Percentiles rank a stretch among this genome's conserved stretches.
Evolutionary conservation across 2,329 filamentous ascomycete genomes (phyloP).

Genomic region (Chaetomium globosum): DNA sequence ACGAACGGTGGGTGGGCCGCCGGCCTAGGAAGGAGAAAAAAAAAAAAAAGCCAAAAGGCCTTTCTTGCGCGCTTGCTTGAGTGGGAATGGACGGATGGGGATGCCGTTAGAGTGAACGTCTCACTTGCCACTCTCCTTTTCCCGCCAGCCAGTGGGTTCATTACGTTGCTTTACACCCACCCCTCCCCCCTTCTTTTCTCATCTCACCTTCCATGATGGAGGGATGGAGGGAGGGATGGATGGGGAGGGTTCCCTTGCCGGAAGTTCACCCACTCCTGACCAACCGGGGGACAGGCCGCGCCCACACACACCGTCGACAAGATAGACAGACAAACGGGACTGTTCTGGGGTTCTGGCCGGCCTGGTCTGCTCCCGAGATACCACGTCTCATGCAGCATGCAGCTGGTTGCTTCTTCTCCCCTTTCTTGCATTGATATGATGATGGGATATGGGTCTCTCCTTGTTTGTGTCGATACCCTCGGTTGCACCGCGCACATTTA

Average conservation of each 20-base stretch:
- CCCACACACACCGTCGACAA: neutral
- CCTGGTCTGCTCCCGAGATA: neutral
- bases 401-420: neutral
- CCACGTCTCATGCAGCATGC: neutral
- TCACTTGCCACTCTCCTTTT: neutral
- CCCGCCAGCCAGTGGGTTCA: neutral
- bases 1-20: neutral
- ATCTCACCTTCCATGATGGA: too few relatives aligned
- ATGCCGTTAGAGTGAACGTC: neutral
- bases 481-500: neutral
- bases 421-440: neutral
- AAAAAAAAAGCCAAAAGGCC: too few relatives aligned
- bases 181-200: neutral
- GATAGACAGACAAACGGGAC: neutral
- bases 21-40: too few relatives aligned
- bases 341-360: neutral
- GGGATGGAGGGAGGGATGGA: too few relatives aligned
- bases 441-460: too few relatives aligned
- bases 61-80: neutral
- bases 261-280: neutral
- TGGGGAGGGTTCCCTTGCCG: too few relatives aligned
- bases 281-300: slow-evolving; percentile 7
- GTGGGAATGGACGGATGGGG: neutral
- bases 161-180: neutral
- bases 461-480: neutral